These are phyloP conservation scores for Durusdinium trenchii DNA, from an alignment of 73 alveolate species.

Conservation along the genomic window DNA sequence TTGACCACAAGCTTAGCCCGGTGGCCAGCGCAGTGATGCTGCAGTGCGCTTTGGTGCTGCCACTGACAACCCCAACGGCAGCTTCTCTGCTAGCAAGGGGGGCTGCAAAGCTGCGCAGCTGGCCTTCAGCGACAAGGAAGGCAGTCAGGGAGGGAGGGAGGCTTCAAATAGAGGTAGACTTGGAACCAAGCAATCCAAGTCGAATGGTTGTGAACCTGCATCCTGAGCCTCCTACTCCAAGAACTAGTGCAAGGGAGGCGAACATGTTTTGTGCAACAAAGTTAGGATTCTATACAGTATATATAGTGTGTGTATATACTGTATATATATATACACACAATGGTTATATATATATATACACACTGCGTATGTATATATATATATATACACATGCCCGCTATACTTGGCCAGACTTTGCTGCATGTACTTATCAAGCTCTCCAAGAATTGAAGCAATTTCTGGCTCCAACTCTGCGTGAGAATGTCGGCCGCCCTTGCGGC, in stretches of 20 bases:
- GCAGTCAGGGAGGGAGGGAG: background rate
- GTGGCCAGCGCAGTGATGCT: conserved; percentile 18
- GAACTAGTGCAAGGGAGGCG: background rate
- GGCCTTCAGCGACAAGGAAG: background rate
- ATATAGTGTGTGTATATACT: background rate
- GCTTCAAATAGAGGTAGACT: background rate
- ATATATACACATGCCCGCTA: background rate
- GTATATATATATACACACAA: background rate
- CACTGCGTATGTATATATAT: background rate
- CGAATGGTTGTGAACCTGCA: background rate
- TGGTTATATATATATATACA: background rate
- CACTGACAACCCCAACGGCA: conserved; percentile 12
- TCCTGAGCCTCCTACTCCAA: too few species aligned
- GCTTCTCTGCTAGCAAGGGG: conserved; percentile 47
- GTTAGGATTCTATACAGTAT: background rate
- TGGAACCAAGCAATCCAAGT: too few species aligned
- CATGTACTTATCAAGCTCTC: too few species aligned
- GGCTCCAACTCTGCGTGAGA: too few species aligned
- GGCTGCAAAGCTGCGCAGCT: conserved; percentile 31
- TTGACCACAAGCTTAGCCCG: too few species aligned
- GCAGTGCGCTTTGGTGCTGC: conserved; percentile 24
- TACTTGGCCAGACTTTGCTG: too few species aligned
- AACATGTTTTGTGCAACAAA: background rate
- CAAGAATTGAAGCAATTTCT: too few species aligned
- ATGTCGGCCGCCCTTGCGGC: too few species aligned